Conservation (phyloP, 1,284 basidiomycete species). For the Lentinus polychrous region DNA sequence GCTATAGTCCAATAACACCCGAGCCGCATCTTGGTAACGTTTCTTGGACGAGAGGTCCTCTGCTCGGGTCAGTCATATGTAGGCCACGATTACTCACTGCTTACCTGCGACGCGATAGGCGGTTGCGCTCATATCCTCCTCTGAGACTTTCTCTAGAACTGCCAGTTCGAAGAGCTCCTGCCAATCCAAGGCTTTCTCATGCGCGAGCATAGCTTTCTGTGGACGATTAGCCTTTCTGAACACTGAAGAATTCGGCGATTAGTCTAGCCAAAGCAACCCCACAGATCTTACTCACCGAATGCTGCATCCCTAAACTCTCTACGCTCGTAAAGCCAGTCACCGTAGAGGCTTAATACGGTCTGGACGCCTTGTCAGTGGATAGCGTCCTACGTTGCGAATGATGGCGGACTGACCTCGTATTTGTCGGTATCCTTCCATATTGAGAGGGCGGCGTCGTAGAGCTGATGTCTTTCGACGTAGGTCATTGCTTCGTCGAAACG, state of each 20-base stretch:
- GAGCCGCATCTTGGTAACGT: conserved; percentile 74
- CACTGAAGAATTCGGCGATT: conserved; percentile 34
- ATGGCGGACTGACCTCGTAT: conserved; percentile 44
- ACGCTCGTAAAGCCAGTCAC: conserved; percentile 83
- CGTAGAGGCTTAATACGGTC: conserved; percentile 71
- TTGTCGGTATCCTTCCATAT: conserved; percentile 65
- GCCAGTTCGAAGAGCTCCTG: conserved; percentile 86
- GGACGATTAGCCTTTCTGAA: conserved; percentile 62
- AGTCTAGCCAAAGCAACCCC: neutral
- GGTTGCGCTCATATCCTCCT: conserved; percentile 53
- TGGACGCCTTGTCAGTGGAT: conserved; percentile 5
- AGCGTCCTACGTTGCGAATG: neutral
- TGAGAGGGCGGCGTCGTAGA: conserved; percentile 69
- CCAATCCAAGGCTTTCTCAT: conserved; percentile 86
- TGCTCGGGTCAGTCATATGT: conserved; percentile 23
- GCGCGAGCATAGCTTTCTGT: conserved; percentile 75
- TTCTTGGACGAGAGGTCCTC: conserved; percentile 80
- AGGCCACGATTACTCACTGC: conserved; percentile 16
- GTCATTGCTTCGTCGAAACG: conserved; percentile 75
- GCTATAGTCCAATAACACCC: conserved; percentile 82
- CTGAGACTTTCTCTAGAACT: conserved; percentile 32
- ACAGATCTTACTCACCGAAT: conserved; percentile 43
- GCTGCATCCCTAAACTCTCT: conserved; percentile 84
- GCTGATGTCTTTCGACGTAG: conserved; percentile 76
- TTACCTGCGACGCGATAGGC: conserved; percentile 73